Conservation (phyloP, 1,139 yeast species). For the Candida sp. region DNA sequence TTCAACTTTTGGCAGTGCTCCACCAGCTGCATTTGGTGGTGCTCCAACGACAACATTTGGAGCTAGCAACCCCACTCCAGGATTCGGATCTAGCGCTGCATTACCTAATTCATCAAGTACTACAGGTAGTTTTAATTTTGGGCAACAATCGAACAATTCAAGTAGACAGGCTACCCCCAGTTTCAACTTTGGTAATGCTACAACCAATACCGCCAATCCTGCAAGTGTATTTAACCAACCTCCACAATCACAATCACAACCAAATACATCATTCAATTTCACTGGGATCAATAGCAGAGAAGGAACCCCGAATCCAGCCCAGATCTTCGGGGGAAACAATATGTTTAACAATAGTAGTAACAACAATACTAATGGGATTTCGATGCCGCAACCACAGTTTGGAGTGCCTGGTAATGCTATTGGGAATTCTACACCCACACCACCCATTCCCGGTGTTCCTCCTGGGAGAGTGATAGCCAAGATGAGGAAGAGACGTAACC, state of each 20-base stretch:
- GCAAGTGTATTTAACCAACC: slow-evolving; percentile 7
- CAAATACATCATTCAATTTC: background rate
- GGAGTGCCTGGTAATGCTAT: slow-evolving; percentile 1
- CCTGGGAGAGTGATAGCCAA: slow-evolving; percentile 25
- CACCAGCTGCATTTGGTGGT: slow-evolving; percentile 3
- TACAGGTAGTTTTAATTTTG: slow-evolving; percentile 2
- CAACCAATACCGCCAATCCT: slow-evolving; percentile 6
- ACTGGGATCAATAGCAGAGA: slow-evolving; percentile 8
- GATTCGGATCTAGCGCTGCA: background rate
- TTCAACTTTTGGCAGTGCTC: slow-evolving; percentile 5
- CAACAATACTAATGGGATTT: background rate
- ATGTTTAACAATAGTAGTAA: background rate
- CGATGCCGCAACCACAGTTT: slow-evolving; percentile 5
- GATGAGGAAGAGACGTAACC: slow-evolving; percentile 26
- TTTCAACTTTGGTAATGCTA: slow-evolving; percentile 6
- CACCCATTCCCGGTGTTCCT: slow-evolving; percentile 12
- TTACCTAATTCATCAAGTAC: background rate
- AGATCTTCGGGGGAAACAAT: slow-evolving; percentile 14
- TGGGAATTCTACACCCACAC: slow-evolving; percentile 7
- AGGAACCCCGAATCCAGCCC: slow-evolving; percentile 27
- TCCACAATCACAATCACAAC: slow-evolving; percentile 4
- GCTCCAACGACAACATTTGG: background rate
- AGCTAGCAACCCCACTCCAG: background rate
- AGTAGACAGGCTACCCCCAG: slow-evolving; percentile 7
- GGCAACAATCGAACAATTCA: background rate